phyloP scores from a whole-genome alignment of 768 basidiomycete genomes.

The Termitomyces sp. region DNA sequence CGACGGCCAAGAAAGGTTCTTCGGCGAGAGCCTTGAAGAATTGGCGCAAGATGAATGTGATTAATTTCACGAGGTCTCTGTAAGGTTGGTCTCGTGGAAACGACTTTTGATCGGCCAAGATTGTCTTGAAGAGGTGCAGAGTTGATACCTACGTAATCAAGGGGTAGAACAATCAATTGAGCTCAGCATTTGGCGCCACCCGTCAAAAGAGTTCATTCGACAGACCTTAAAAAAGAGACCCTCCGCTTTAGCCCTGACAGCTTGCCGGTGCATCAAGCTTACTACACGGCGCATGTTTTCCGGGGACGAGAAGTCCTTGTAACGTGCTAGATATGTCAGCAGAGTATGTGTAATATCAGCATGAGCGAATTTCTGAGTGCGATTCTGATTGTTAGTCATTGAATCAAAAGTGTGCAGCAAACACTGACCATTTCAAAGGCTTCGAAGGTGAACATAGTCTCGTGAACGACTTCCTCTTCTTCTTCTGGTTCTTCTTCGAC shows the following conservation, averaged over 20 bases:
- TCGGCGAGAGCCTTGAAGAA: conserved; percentile 92
- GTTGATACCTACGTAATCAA: conserved; percentile 68
- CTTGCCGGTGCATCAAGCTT: conserved; percentile 84
- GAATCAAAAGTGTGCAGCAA: conserved; percentile 4
- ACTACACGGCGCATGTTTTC: conserved; percentile 92
- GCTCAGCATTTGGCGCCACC: conserved; percentile 15
- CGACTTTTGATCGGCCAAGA: conserved; percentile 75
- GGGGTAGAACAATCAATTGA: conserved; percentile 10
- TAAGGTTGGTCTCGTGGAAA: conserved; percentile 73
- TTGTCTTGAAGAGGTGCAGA: conserved; percentile 79
- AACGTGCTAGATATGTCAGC: conserved; percentile 75
- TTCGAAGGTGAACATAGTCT: conserved; percentile 90
- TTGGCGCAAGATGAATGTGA: conserved; percentile 82
- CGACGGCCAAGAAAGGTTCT: conserved; percentile 82
- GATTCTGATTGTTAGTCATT: not conserved
- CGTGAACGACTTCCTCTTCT: conserved; percentile 62
- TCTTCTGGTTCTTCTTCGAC: conserved; percentile 60
- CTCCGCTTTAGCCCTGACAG: conserved; percentile 86
- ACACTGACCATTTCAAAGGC: conserved; percentile 77
- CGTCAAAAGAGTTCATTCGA: conserved; percentile 6
- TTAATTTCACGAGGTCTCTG: conserved; percentile 78
- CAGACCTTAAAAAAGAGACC: conserved; percentile 92
- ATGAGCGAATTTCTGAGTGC: conserved; percentile 77
- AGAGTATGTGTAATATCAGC: conserved; percentile 83
- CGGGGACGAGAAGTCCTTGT: conserved; percentile 70